Base-by-base conservation (phyloP, 2,329 filamentous ascomycete genomes). In the Cryphonectria parasitica region DNA sequence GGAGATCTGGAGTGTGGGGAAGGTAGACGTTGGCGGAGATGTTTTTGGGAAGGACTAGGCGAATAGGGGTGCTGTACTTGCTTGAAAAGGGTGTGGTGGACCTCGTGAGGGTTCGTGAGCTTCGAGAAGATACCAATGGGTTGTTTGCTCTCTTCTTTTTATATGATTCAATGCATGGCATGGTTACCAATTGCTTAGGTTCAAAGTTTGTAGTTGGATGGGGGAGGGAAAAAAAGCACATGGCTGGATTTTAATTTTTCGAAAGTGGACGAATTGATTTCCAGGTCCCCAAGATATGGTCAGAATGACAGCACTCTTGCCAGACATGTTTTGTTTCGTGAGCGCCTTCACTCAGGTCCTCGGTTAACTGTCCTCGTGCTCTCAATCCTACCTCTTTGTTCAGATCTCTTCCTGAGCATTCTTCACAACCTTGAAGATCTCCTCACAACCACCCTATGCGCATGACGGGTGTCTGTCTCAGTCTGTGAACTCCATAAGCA, bases 1-100 rank as follows among this genome's bases (percentile, higher is more conserved):
- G 81, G 96, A 99, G 84, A 90, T 99, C 73, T 97, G 94, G 95
- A 96, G 93, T 79, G 92, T 99, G 65, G 96, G 96, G 7, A 95
- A 92, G 81, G 90, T 97, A 65, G 95, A 98, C 79, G 83, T 95
- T 17, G 84, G 83, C 63, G 91, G 88, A 11, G 92, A 93, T 70
- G 79, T 83, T 8, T 86, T 87, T 78, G 79, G 81, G 62, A 83
- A 82, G 72, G 78, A 82, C 56, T 79, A 74, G 22, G 66, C 10
- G 36, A 67, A 28, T 34, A 69, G 69, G 66, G 60, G 67, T 65
- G 56, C 54, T 58, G 15, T 19, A n/a, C 7, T 49, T 22, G 19
- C 52, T 25, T 58, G 5, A 58, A 58, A 58, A 31, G 52, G 28
- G n/a, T 25, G 28, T 13, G 19, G 13, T 10, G 25, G 28, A n/a